Base-by-base conservation (phyloP, 192 early-diverging fungal genomes). In the Allomyces macrogynus region DNA sequence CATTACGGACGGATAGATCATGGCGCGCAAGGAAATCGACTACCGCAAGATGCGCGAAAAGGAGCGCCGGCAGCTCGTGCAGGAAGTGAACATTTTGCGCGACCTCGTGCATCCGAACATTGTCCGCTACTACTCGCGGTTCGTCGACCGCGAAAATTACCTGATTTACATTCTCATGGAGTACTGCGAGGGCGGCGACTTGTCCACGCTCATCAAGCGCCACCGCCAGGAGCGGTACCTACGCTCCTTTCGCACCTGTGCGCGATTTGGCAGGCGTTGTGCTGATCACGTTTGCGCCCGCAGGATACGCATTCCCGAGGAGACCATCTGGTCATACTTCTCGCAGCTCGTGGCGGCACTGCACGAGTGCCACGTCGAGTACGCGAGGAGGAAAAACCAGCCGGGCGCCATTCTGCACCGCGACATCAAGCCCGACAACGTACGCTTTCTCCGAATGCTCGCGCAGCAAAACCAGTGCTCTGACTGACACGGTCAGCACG, bases 161-260 rank as follows among this genome's bases (percentile, higher is more conserved):
- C 71, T 82, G 68, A 86, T 89, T 11, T 85, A 87, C 70, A 89
- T 89, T 61, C 74, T 87, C 54, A 89, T 89, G 87, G 85, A 87
- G 67, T 85, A 85, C 70, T 87, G 86, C 65, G 86, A 87, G 70
- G 84, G 84, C 43, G 86, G 82, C 0, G 85, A 89, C 71, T 73
- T 88, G 27, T 76, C 87, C 5, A 67, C 75, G 1, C 75, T 88
- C 43, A 86, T 88, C 65, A 73, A 75, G 69, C 74, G 77, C 27
- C 85, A 81, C 68, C 81, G 73, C 64, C 81, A 85, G 61, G 77
- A 76, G 64, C 62, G 40, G 78, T 80, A n/a, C n/a, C n/a, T n/a
- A n/a, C n/a, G n/a, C n/a, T n/a, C n/a, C n/a, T n/a, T n/a, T n/a
- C n/a, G n/a, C n/a, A n/a, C n/a, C n/a, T n/a, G n/a, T n/a, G n/a